Evolutionary conservation across 805 yeast species (phyloP).

Genomic region (Candida arabinofermentans): DNA sequence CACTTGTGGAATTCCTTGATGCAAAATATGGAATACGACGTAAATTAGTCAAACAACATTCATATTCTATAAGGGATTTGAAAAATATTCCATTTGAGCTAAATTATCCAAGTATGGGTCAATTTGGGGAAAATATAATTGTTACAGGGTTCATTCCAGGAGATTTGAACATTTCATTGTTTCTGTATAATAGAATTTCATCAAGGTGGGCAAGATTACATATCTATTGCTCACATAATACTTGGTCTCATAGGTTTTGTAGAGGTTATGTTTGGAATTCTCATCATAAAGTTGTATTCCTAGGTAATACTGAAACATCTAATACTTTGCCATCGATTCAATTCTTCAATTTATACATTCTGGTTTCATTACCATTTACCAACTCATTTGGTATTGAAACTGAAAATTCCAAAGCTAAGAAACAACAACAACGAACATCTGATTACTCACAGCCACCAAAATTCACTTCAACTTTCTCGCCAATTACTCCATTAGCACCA

Average conservation of each 20-base stretch:
- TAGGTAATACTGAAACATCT: slow-evolving; percentile 51
- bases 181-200: slow-evolving; percentile 48
- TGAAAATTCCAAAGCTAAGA: not conserved
- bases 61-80: slow-evolving; percentile 8
- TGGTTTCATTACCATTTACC: slow-evolving; percentile 51
- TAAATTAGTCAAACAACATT: not conserved
- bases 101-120: slow-evolving; percentile 54
- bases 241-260: slow-evolving; percentile 57
- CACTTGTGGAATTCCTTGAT: slow-evolving; percentile 21
- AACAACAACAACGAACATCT: not conserved
- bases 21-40: slow-evolving; percentile 7
- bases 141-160: slow-evolving; percentile 55
- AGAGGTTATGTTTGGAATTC: slow-evolving; percentile 73
- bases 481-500: not conserved
- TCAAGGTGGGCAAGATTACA: slow-evolving; percentile 64
- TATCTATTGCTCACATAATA: slow-evolving; percentile 47
- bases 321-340: slow-evolving; percentile 44
- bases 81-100: slow-evolving; percentile 42
- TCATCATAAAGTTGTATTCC: slow-evolving; percentile 63
- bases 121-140: slow-evolving; percentile 63
- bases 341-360: slow-evolving; percentile 43
- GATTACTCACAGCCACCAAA: not conserved
- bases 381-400: slow-evolving; percentile 34
- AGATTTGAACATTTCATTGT: slow-evolving; percentile 44
- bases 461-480: not conserved